Percentiles rank a stretch among this genome's conserved stretches.
Conservation (phyloP, 75 land plant species). For the Pseudotsuga menziesii region DNA sequence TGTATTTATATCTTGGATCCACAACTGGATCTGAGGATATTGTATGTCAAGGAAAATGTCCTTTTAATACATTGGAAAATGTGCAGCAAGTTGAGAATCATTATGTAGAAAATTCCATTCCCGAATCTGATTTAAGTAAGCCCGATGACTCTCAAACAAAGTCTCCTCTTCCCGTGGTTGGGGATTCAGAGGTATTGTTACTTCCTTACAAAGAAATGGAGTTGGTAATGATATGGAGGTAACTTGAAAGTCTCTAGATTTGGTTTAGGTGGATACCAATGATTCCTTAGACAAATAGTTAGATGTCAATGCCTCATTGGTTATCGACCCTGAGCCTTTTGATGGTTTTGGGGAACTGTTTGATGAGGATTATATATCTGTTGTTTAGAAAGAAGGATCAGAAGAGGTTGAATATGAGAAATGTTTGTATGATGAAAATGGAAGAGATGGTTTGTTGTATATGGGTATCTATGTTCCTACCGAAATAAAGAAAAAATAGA, state of each 20-base stretch:
- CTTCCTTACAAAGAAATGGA: constrained; percentile 46
- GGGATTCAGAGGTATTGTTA: constrained; percentile 29
- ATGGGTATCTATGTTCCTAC: constrained; percentile 12
- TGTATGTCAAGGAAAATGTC: neutral
- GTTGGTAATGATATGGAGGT: constrained; percentile 1
- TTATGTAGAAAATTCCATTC: neutral
- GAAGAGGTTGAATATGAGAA: constrained; percentile 10
- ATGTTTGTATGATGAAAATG: constrained; percentile 2
- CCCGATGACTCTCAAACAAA: constrained; percentile 1
- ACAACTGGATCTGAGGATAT: constrained; percentile 6
- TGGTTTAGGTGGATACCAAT: neutral
- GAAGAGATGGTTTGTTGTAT: neutral
- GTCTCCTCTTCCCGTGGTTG: constrained; percentile 1
- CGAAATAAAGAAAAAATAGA: constrained; percentile 56
- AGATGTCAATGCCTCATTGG: constrained; percentile 16
- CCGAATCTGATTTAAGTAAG: neutral
- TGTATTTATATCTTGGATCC: constrained; percentile 1
- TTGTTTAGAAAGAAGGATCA: constrained; percentile 7
- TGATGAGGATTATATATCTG: constrained; percentile 43
- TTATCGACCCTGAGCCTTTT: constrained; percentile 20
- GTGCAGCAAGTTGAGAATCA: constrained; percentile 5
- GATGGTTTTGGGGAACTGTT: constrained; percentile 45
- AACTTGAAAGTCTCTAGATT: neutral
- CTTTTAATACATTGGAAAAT: neutral
- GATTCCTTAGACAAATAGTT: neutral